A percentile compares a stretch with the other conserved stretches of the same genome.
These are phyloP conservation scores for Rhizopogon vinicolor DNA, from an alignment of 768 basidiomycete genomes.

Conservation along the genomic window DNA sequence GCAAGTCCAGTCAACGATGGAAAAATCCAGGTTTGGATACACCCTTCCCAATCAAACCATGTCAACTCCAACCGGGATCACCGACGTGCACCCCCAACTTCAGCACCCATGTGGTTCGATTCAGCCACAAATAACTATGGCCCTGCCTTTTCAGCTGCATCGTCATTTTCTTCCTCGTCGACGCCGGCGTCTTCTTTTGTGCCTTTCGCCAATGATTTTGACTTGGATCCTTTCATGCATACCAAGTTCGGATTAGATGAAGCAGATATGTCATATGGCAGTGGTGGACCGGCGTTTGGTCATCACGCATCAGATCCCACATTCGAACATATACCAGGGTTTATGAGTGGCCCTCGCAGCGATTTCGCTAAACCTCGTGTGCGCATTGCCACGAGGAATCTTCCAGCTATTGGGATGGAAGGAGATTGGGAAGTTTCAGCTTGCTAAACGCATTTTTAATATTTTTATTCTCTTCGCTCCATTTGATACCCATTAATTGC, in stretches of 20 bases:
- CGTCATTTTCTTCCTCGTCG: slow-evolving; percentile 26
- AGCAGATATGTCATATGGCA: slow-evolving; percentile 14
- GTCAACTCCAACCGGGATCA: slow-evolving; percentile 6
- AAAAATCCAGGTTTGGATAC: slow-evolving; percentile 70
- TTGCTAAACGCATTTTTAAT: slow-evolving; percentile 32
- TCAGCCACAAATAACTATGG: slow-evolving; percentile 4
- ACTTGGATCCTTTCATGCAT: slow-evolving; percentile 5
- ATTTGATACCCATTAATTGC: neutral
- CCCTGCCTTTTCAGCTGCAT: slow-evolving; percentile 11
- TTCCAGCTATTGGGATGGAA: slow-evolving; percentile 57
- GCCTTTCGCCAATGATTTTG: slow-evolving; percentile 8
- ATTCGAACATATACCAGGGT: slow-evolving; percentile 26
- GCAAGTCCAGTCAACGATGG: slow-evolving; percentile 58
- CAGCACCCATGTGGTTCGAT: slow-evolving; percentile 23
- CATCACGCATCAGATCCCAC: slow-evolving; percentile 19
- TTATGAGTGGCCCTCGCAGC: slow-evolving; percentile 17
- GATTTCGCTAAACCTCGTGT: slow-evolving; percentile 43
- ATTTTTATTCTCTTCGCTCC: neutral
- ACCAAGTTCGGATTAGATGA: slow-evolving; percentile 19
- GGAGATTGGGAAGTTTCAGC: slow-evolving; percentile 79
- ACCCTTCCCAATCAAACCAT: slow-evolving; percentile 44
- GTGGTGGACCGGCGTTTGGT: slow-evolving; percentile 25
- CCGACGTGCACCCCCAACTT: slow-evolving; percentile 9
- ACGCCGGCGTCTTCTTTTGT: slow-evolving; percentile 33
- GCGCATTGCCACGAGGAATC: slow-evolving; percentile 61